Evolutionary conservation across 2,329 filamentous ascomycete genomes (phyloP), one percentile per base, ranked within the genome.

Genomic region (Pseudogymnoascus sp.): DNA sequence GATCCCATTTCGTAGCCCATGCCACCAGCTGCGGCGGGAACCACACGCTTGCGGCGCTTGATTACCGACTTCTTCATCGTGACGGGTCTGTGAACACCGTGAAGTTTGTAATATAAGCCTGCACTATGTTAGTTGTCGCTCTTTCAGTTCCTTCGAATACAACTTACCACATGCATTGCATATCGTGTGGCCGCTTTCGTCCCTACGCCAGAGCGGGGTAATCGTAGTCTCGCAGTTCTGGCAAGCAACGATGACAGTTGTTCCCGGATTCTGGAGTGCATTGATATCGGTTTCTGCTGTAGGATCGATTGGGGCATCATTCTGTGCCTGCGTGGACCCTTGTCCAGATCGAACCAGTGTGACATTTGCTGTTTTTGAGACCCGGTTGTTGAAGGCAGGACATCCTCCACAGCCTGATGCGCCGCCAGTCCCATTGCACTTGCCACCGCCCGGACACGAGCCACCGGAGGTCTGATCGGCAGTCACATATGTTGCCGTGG

Each of bases 31-130:
- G 84, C 77, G 15, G 89, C 91, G 15, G 93, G 92, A 43, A 97
- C 92, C 5, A 97, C 91, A 62, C 94, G 87, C 79, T 97, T 97
- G 63, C 94, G 83, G 64, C 94, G 85, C 75, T 99, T 97, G 73
- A 99, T 99, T 25, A 96, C 89, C 2, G 91, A 89, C 74, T 97
- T 97, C 75, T 97, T 99, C 94, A 99, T 97, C n/a, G 91, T 91
- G 4, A 94, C 90, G 0, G 94, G 94, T 41, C 94, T 84, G 74
- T 97, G 93, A 30, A 91, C 86, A 60, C 92, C 92, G 72, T 99
- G 94, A 2, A 99, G 84, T 74, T 97, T 97, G 77, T 95, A 91
- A 74, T 99, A 99, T 2, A 99, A 78, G 4, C 93, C 91, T 96
- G 36, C 14, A 57, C 20, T 28, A 41, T 57, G 57, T 68, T 41